phyloP scores from a whole-genome alignment of 163 green algal genomes.

The Coccomyxa subellipsoidea region DNA sequence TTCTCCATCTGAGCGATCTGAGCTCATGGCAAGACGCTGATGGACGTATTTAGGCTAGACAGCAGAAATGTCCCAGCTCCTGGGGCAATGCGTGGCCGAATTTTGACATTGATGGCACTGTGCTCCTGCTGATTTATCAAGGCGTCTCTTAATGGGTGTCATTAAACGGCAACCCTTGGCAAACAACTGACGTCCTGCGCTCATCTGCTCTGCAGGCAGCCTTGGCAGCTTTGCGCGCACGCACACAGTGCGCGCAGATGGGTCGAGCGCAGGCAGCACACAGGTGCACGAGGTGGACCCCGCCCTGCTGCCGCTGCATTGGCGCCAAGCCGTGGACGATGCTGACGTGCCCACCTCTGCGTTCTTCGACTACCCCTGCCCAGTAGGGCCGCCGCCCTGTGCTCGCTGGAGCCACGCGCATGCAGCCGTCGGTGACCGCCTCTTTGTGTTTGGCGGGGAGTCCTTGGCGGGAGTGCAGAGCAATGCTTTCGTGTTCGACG shows the following conservation, averaged over 20 bases:
- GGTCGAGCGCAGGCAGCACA: not conserved
- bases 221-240: not conserved
- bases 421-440: slow-evolving; percentile 7
- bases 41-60: not conserved
- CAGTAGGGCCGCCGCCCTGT: not conserved
- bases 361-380: slow-evolving; percentile 18
- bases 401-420: slow-evolving; percentile 23
- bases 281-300: not conserved
- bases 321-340: not conserved
- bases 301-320: not conserved
- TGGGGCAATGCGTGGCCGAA: no score
- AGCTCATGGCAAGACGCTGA: not conserved
- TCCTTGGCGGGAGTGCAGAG: not conserved
- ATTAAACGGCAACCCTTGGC: not conserved
- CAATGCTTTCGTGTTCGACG: slow-evolving; percentile 20
- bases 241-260: not conserved
- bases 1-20: not conserved
- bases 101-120: no score
- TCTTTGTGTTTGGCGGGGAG: slow-evolving; percentile 23
- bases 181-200: not conserved
- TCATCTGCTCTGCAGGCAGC: not conserved
- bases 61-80: no score
- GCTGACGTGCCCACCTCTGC: slow-evolving; percentile 1
- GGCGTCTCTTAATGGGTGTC: no score
- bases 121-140: no score